A percentile compares a stretch with the other conserved stretches of the same genome.
These are phyloP conservation scores for Trifolium fragiferum DNA, from an alignment of 306 rosid genomes.

Conservation along the genomic window DNA sequence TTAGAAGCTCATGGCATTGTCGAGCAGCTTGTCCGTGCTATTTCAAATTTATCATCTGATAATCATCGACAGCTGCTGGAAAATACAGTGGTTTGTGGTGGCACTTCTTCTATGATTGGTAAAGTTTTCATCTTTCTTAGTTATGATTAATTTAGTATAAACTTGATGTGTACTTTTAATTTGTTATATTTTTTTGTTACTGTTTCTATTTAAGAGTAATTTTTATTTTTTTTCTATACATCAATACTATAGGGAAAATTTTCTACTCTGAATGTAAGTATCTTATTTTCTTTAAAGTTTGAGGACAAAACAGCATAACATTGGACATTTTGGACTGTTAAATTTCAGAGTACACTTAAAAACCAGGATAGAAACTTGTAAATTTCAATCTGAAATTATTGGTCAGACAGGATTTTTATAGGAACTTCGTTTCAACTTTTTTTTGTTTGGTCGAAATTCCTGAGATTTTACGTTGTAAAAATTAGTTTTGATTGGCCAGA, in stretches of 20 bases:
- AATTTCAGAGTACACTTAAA: not conserved
- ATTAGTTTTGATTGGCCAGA: no score
- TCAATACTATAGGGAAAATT: not conserved
- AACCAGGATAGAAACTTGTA: no score
- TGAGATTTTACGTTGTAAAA: no score
- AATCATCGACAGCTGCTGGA: conserved; percentile 91
- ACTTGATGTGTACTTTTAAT: conserved; percentile 29
- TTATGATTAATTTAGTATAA: conserved; percentile 9
- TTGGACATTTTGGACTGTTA: not conserved
- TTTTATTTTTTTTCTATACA: not conserved
- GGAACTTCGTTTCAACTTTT: no score
- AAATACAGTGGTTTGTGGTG: conserved; percentile 93
- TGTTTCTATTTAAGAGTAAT: conserved; percentile 1
- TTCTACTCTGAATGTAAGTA: conserved; percentile 8
- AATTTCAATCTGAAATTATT: no score
- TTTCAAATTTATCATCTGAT: conserved; percentile 90
- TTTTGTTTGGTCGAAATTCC: no score
- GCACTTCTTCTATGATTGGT: conserved; percentile 87
- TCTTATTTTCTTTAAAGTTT: conserved; percentile 3
- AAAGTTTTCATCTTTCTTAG: conserved; percentile 28
- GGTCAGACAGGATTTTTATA: no score
- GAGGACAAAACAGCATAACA: not conserved
- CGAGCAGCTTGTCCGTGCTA: conserved; percentile 94
- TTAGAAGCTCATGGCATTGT: conserved; percentile 95
- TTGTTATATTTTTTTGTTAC: conserved; percentile 8